phyloP scores from a whole-genome alignment of 805 yeast genomes.

The Nakazawaea holstii region DNA sequence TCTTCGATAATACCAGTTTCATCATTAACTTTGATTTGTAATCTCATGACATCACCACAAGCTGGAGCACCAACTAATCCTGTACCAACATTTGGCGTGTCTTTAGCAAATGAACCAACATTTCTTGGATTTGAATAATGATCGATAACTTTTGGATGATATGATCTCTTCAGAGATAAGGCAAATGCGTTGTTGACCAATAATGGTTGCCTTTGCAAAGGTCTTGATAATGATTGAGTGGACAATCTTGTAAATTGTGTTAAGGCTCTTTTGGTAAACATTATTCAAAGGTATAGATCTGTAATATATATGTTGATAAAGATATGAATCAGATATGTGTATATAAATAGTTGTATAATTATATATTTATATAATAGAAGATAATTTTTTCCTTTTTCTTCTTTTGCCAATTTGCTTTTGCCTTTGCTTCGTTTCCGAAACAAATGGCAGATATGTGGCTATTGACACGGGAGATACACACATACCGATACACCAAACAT shows the following conservation, averaged over 20 bases:
- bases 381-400: no score
- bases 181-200: not conserved
- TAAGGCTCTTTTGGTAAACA: not conserved
- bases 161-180: slow-evolving; percentile 29
- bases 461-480: no score
- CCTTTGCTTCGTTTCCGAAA: no score
- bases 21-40: slow-evolving; percentile 91
- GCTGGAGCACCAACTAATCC: slow-evolving; percentile 99
- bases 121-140: slow-evolving; percentile 96
- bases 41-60: slow-evolving; percentile 98
- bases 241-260: not conserved
- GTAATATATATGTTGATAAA: no score
- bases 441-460: no score
- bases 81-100: slow-evolving; percentile 76
- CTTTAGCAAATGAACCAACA: slow-evolving; percentile 88
- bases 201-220: not conserved
- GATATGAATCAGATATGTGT: not conserved
- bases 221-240: not conserved
- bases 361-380: not conserved
- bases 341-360: not conserved
- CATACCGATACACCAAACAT: no score
- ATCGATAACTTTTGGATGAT: slow-evolving; percentile 91
- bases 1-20: slow-evolving; percentile 87
- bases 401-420: no score
- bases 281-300: not conserved